These are phyloP conservation scores for Dipodascus geniculatus DNA, from an alignment of 805 yeast species.

Conservation along the genomic window DNA sequence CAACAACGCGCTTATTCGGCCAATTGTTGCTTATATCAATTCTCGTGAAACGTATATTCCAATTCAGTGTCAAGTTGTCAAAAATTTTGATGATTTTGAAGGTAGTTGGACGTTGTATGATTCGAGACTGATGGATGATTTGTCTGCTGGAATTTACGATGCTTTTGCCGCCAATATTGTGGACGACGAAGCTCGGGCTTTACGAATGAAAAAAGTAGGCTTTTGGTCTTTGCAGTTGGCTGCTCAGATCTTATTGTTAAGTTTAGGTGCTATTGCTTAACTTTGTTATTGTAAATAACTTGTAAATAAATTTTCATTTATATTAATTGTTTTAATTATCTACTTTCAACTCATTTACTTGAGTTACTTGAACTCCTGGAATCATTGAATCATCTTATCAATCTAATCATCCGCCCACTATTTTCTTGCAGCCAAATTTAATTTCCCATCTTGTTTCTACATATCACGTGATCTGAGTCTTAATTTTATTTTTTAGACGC, in stretches of 20 bases:
- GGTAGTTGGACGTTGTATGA: slow-evolving; percentile 97
- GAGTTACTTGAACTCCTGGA: too few relatives aligned
- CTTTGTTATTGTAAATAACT: neutral
- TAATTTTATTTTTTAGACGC: too few relatives aligned
- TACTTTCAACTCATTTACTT: too few relatives aligned
- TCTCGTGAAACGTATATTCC: slow-evolving; percentile 84
- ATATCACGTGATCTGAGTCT: too few relatives aligned
- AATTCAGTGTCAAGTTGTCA: slow-evolving; percentile 68
- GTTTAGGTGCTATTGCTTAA: slow-evolving; percentile 61
- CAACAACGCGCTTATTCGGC: slow-evolving; percentile 83
- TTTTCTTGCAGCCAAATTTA: too few relatives aligned
- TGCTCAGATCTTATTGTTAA: slow-evolving; percentile 70
- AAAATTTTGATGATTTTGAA: slow-evolving; percentile 70
- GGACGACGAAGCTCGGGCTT: slow-evolving; percentile 67
- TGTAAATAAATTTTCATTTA: neutral
- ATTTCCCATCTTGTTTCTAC: too few relatives aligned
- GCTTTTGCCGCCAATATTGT: slow-evolving; percentile 82
- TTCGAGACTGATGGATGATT: slow-evolving; percentile 79
- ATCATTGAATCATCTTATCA: too few relatives aligned
- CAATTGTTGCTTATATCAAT: slow-evolving; percentile 92
- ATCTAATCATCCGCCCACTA: too few relatives aligned
- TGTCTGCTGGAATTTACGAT: slow-evolving; percentile 80
- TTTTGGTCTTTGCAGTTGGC: slow-evolving; percentile 86
- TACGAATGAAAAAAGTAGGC: slow-evolving; percentile 71
- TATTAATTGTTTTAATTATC: neutral